phyloP scores from a whole-genome alignment of 1,284 basidiomycete genomes.

The Cutaneotrichosporon sp. region DNA sequence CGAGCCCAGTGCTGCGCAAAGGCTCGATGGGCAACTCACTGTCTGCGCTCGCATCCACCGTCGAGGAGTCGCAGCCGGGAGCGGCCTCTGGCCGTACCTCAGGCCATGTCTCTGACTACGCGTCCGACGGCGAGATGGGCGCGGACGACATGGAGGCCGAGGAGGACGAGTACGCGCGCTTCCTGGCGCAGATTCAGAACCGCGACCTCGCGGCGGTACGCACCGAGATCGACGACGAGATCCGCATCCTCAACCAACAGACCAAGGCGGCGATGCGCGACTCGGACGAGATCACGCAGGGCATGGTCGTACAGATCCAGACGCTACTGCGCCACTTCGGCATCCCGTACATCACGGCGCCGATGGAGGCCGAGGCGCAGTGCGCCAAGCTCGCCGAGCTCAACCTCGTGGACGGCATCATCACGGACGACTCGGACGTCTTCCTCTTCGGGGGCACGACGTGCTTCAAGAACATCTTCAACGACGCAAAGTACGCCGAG shows the following conservation, averaged over 20 bases:
- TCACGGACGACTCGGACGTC: constrained; percentile 98
- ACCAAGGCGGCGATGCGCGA: constrained; percentile 86
- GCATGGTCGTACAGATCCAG: constrained; percentile 97
- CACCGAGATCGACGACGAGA: constrained; percentile 89
- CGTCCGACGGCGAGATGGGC: constrained; percentile 63
- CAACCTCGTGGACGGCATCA: constrained; percentile 91
- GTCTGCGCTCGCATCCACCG: constrained; percentile 3
- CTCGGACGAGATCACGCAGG: constrained; percentile 90
- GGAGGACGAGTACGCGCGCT: constrained; percentile 86
- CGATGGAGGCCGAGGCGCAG: constrained; percentile 99
- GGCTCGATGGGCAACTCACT: not conserved
- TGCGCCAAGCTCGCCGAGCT: constrained; percentile 88
- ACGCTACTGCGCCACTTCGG: constrained; percentile 90
- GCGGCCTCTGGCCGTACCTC: not conserved
- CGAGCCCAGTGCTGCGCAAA: constrained; percentile 34
- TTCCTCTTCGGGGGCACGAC: constrained; percentile 94
- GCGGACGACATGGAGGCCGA: constrained; percentile 68
- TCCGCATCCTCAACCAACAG: constrained; percentile 75
- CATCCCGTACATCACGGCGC: constrained; percentile 96
- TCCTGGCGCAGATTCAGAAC: constrained; percentile 86
- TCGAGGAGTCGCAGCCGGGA: not conserved
- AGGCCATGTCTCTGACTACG: constrained; percentile 16
- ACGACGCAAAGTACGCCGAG: constrained; percentile 97
- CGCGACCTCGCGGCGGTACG: constrained; percentile 76
- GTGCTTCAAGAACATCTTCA: constrained; percentile 99